Evolutionary conservation across 1,284 basidiomycete genomes (phyloP), one percentile per base, ranked within the genome.

Genomic region (Calocybe gambosa): DNA sequence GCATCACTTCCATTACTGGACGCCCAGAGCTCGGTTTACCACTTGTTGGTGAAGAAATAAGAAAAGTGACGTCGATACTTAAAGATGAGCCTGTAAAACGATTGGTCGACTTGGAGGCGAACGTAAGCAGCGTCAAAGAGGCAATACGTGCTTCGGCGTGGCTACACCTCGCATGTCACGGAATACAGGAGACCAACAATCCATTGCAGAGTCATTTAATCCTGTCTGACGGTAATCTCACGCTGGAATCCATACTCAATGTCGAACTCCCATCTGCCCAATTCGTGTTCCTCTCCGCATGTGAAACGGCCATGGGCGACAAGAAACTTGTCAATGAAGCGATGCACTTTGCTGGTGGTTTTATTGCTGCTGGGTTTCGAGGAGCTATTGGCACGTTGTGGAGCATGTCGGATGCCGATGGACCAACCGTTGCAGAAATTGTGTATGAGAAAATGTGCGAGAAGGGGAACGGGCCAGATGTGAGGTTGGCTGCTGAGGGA

Each of bases 311-410:
- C 21, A 38, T 46, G 51, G 60, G 59, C 3, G 61, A 60, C 43
- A 31, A 42, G 1, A 41, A 45, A 8, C 39, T 57, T 38, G 44
- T 57, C 0, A 58, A 64, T 21, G 62, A 67, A 47, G 41, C 57
- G 1, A 38, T 58, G 34, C 63, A 69, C 49, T 52, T 67, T 2
- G 61, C 60, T 6, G 59, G 58, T 2, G 61, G 58, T 10, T 60
- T 68, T 56, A 50, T 62, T 19, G 58, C 63, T 35, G 57, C 62
- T 29, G 67, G 67, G 10, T 67, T 62, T 53, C 48, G 48, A 37
- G 57, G 58, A 15, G 61, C 60, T 6, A 53, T 67, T 28, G 65
- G 53, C 9, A 67, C 64, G 4, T 50, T 66, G 50, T 67, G 65
- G 64, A 58, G 55, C n/a, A 59, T 61, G 28, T 50, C 48, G 34